A percentile compares a stretch with the other conserved stretches of the same genome.
Conservation (phyloP, 2,329 filamentous ascomycete species). For the Endothia cerciana region DNA sequence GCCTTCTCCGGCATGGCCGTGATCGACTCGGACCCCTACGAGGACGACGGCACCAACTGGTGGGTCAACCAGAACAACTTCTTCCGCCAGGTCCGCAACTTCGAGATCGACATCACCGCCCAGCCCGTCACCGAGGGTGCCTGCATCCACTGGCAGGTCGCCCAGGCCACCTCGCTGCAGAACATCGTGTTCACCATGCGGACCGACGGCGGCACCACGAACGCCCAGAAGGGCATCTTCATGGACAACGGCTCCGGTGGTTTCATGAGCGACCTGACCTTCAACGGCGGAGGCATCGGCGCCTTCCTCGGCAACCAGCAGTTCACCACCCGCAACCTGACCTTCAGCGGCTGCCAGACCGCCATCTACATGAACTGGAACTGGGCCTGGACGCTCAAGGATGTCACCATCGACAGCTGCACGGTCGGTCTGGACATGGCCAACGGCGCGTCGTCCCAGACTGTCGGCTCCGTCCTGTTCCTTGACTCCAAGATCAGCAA, state of each 20-base stretch:
- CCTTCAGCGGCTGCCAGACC: conserved; percentile 80
- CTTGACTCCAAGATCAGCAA: conserved; percentile 80
- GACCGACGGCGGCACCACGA: conserved; percentile 63
- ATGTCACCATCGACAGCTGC: conserved; percentile 73
- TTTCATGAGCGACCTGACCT: conserved; percentile 81
- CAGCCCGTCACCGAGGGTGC: conserved; percentile 65
- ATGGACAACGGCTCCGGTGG: conserved; percentile 86
- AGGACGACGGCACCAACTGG: conserved; percentile 69
- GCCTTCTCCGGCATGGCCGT: conserved; percentile 84
- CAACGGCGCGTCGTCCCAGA: conserved; percentile 64
- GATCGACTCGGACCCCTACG: conserved; percentile 87
- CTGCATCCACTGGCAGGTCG: conserved; percentile 84
- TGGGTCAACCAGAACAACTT: conserved; percentile 85
- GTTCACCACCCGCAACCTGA: conserved; percentile 82
- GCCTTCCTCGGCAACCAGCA: conserved; percentile 86
- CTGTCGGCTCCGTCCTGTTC: conserved; percentile 83
- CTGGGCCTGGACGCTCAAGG: conserved; percentile 85
- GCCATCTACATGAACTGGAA: conserved; percentile 92
- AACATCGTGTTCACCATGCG: conserved; percentile 84
- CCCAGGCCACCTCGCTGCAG: conserved; percentile 79
- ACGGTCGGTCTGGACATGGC: conserved; percentile 80
- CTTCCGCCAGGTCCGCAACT: conserved; percentile 81
- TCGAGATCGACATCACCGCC: conserved; percentile 74
- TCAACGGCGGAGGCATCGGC: conserved; percentile 80
- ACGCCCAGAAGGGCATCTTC: conserved; percentile 77